phyloP scores from a whole-genome alignment of 1,284 basidiomycete genomes.

The Irpex sp. region DNA sequence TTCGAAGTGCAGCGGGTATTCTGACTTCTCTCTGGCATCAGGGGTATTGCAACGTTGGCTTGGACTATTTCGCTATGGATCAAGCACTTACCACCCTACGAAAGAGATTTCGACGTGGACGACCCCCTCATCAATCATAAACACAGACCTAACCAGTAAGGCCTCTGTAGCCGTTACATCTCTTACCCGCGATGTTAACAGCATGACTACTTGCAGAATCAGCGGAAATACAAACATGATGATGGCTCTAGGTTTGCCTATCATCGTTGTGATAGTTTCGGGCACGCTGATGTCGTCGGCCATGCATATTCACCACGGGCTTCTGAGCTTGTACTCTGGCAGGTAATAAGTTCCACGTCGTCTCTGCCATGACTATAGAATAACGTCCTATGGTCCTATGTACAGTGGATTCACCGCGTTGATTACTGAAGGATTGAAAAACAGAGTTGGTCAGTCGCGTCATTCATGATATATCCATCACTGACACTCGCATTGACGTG shows the following conservation, averaged over 20 bases:
- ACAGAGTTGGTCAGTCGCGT: constrained; percentile 46
- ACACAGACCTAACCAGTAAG: constrained; percentile 48
- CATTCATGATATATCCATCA: neutral
- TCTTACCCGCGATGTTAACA: neutral
- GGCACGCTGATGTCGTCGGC: constrained; percentile 42
- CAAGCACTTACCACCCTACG: constrained; percentile 41
- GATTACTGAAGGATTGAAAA: constrained; percentile 55
- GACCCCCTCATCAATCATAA: constrained; percentile 53
- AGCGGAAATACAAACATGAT: constrained; percentile 42
- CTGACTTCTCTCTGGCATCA: constrained; percentile 20
- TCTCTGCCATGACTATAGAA: neutral
- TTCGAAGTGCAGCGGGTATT: neutral
- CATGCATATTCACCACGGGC: constrained; percentile 53
- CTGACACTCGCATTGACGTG: neutral
- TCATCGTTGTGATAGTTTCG: constrained; percentile 31
- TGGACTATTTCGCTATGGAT: constrained; percentile 42
- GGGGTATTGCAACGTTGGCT: constrained; percentile 41
- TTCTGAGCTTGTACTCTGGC: constrained; percentile 45
- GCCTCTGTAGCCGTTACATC: neutral
- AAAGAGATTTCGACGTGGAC: constrained; percentile 47
- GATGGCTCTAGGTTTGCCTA: constrained; percentile 44
- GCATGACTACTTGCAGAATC: constrained; percentile 34
- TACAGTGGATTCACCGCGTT: constrained; percentile 43
- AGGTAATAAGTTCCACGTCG: constrained; percentile 32
- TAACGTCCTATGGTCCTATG: neutral